Evolutionary conservation across 2,329 filamentous ascomycete genomes (phyloP), one percentile per base, ranked within the genome.

Genomic region (Trichoderma sp.): DNA sequence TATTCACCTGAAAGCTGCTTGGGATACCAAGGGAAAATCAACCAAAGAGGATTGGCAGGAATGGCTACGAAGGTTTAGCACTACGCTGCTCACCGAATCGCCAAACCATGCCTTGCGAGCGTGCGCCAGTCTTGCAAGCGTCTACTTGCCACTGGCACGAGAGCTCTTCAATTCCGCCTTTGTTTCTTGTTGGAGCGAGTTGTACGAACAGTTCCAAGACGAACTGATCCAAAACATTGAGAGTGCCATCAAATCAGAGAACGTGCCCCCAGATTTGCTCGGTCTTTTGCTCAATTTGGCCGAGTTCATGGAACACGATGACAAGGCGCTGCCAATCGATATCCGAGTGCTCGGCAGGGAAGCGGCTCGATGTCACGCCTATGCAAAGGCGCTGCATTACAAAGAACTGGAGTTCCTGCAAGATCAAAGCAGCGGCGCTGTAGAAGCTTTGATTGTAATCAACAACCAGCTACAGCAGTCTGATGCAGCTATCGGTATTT

Each of bases 221-320:
- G 96, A 99, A 78, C 87, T 99, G 52, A 96, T 99, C 62, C 90
- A 92, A 65, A 97, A 96, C 29, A 97, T 99, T 64, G 96, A 99
- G 79, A 93, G 92, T 71, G 96, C 96, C 0, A 92, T 99, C 74
- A 96, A 94, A 67, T 98, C 95, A 4, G 92, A 95, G 64, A 95
- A 97, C 74, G 96, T 99, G 14, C 95, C 96, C 0, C 96, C 96
- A 0, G 96, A 99, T 79, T 91, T 99, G 73, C 84, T 99, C 10
- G 95, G 97, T 71, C 91, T 97, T 61, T 85, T 99, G 33, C 88
- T 99, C 60, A 99, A 99, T 76, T 86, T 99, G 62, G 96, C 96
- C 27, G 96, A 99, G 78, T 99, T 99, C 79, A 99, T 99, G 96
- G 96, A 99, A 78, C 96, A 99, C 76, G 96, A 99, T 75, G 96